Base-by-base conservation (phyloP, 2,329 filamentous ascomycete genomes). In the Calonectria henricotiae region DNA sequence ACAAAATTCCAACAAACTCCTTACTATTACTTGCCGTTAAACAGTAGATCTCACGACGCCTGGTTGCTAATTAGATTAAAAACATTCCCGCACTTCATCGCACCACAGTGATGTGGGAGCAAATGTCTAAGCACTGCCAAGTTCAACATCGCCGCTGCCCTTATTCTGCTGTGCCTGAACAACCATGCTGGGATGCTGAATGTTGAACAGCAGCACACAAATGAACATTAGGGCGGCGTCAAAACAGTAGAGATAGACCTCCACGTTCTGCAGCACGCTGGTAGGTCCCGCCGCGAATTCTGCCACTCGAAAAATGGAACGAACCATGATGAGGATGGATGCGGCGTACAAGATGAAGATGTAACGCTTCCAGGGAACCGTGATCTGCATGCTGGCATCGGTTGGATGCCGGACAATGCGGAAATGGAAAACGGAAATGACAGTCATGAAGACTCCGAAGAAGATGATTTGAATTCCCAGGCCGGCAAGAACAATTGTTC, bases 401-500 rank as follows among this genome's bases (percentile, higher is more conserved):
- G 51, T 55, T 37, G 51, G 51, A 2, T 39, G 51, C 5, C 51
- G 51, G n/a, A 55, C 32, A 9, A 55, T 55, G 39, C 71, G 20
- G 67, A 62, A 68, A 69, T 89, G 84, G 77, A 88, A 89, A 0
- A 55, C 51, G 6, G 51, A 55, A 20, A 55, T 55, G 51, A 20
- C 51, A 2, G 15, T 23, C n/a, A 39, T 39, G 51, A 55, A 55
- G n/a, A 55, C 51, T 7, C 51, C 32, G 20, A 55, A 55, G 51
- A 55, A 55, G 20, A 55, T 3, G 12, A 55, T 55, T 20, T 55
- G 51, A 6, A 55, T 39, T 23, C 4, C 51, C 32, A 55, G 20
- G 5, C 51, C 51, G 5, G 15, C 20, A 7, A 55, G 51, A 39
- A 55, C 51, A 25, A 55, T 55, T 9, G 20, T 37, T 55, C 51